Percentiles rank a stretch among this genome's conserved stretches.
phyloP scores from a whole-genome alignment of 306 rosid genomes.

The Sindora glabra region DNA sequence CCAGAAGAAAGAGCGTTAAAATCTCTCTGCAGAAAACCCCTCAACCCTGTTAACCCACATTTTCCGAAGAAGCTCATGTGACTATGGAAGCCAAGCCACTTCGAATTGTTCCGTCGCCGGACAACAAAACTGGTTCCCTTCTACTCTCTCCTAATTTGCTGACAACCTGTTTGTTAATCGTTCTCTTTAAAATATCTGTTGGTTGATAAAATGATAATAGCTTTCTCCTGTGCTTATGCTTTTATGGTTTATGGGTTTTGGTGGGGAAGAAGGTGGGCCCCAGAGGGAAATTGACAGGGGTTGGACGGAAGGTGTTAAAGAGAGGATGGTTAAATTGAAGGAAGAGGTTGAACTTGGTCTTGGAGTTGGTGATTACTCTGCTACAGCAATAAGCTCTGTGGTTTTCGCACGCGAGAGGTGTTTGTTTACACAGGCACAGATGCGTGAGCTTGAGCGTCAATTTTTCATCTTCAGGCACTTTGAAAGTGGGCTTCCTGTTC shows the following conservation, averaged over 20 bases:
- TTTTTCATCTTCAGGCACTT: constrained; percentile 48
- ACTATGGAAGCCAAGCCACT: constrained; percentile 34
- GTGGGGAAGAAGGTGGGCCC: constrained; percentile 23
- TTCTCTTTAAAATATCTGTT: background rate
- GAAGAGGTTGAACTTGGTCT: constrained; percentile 30
- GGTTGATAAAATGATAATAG: no score
- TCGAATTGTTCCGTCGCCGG: constrained; percentile 26
- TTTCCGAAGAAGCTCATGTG: constrained; percentile 15
- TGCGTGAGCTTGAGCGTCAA: constrained; percentile 59
- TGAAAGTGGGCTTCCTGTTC: constrained; percentile 39
- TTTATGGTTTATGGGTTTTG: background rate
- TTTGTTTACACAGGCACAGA: constrained; percentile 41
- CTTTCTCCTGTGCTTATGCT: background rate
- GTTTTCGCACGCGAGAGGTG: constrained; percentile 9
- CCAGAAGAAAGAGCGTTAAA: background rate
- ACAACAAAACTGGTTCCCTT: constrained; percentile 24
- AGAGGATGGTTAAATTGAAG: constrained; percentile 6
- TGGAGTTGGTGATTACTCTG: constrained; percentile 23
- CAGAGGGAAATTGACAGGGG: constrained; percentile 26
- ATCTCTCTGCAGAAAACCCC: background rate
- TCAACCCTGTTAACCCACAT: no score
- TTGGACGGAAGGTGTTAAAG: constrained; percentile 17
- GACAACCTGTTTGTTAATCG: background rate
- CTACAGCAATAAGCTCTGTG: constrained; percentile 2
- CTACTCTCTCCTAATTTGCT: constrained; percentile 6